phyloP scores from a whole-genome alignment of 2,329 filamentous ascomycete genomes.

The Colletotrichum sp. region DNA sequence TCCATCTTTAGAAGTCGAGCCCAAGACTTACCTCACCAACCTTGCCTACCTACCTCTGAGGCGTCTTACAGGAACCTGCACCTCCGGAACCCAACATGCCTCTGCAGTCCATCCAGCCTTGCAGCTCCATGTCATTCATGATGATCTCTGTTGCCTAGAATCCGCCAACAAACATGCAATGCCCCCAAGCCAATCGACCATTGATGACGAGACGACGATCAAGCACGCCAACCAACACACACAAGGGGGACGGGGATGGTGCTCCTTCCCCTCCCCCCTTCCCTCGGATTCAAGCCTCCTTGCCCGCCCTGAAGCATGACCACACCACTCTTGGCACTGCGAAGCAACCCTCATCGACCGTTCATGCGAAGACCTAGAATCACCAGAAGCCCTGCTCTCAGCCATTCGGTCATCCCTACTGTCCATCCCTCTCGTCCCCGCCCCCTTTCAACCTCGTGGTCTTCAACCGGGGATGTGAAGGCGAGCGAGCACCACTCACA shows the following conservation, averaged over 20 bases:
- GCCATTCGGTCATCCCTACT: background rate
- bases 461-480: background rate
- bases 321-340: background rate
- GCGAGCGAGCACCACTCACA: slow-evolving; percentile 10
- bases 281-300: background rate
- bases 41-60: background rate
- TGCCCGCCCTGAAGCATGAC: background rate
- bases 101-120: background rate
- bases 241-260: background rate
- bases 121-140: background rate
- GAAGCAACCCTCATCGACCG: background rate
- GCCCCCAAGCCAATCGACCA: background rate
- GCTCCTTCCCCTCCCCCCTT: background rate
- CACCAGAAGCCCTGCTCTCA: background rate
- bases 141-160: background rate
- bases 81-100: background rate
- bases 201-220: background rate
- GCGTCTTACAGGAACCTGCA: background rate
- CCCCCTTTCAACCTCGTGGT: background rate
- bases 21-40: background rate
- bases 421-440: background rate
- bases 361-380: slow-evolving; percentile 4
- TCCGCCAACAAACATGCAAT: background rate
- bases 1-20: slow-evolving; percentile 8
- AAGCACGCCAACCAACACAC: background rate